Evolutionary conservation across 83 land plant species (phyloP).

Genomic region (Diphasiastrum complanatum): DNA sequence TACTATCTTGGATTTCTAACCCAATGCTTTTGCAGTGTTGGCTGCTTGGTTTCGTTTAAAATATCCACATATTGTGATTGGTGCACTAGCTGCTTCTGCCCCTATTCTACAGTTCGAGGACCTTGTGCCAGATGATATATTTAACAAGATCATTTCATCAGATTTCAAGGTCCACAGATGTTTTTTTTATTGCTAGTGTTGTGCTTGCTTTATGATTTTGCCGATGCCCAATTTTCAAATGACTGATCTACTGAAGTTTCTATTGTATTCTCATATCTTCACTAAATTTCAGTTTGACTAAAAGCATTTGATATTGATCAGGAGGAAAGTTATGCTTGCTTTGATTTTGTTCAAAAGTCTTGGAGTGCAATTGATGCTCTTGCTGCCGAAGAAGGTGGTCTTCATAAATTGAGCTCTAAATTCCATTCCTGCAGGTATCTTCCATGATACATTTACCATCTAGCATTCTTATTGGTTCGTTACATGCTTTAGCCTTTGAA

Average conservation of each 20-base stretch:
- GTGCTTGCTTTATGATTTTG: neutral
- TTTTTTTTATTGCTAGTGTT: neutral
- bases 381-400: conserved; percentile 17
- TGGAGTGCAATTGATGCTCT: conserved; percentile 18
- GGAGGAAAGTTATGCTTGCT: no score
- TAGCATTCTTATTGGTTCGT: no score
- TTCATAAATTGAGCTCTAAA: conserved; percentile 19
- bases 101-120: neutral
- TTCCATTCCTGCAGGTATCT: conserved; percentile 31
- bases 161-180: neutral
- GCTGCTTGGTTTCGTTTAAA: no score
- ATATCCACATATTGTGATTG: no score
- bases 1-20: no score
- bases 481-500: no score
- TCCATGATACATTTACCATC: no score
- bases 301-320: neutral
- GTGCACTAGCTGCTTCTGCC: neutral
- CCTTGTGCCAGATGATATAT: neutral
- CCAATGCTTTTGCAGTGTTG: no score
- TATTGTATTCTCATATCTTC: no score
- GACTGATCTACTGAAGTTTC: neutral
- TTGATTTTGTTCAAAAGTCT: no score
- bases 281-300: neutral
- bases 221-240: neutral
- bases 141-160: no score